phyloP scores from a whole-genome alignment of 345 rosid genomes.

The Boechera retrofracta region DNA sequence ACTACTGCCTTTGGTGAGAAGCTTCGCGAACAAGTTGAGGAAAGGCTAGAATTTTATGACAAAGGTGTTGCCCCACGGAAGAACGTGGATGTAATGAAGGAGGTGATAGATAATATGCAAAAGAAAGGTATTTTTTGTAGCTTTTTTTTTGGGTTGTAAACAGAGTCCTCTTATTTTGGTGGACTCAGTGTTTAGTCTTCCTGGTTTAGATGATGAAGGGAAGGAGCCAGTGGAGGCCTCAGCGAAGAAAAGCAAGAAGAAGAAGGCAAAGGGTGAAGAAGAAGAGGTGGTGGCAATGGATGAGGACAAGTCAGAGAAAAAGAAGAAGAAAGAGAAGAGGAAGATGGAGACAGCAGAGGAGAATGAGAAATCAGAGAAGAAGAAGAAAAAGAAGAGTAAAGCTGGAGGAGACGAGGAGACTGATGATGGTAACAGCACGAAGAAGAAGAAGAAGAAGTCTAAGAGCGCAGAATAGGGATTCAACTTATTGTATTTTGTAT shows the following conservation, averaged over 20 bases:
- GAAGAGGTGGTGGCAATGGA: conserved; percentile 19
- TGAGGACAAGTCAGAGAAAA: conserved; percentile 42
- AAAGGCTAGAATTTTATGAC: conserved; percentile 91
- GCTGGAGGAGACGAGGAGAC: conserved; percentile 37
- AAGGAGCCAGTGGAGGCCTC: conserved; percentile 34
- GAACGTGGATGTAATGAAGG: conserved; percentile 95
- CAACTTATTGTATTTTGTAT: conserved; percentile 9
- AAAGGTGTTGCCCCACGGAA: conserved; percentile 97
- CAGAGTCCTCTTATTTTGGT: neutral
- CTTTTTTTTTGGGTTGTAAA: neutral
- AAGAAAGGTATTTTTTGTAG: conserved; percentile 56
- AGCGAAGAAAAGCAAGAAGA: conserved; percentile 47
- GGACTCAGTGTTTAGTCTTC: neutral
- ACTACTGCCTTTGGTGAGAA: conserved; percentile 83
- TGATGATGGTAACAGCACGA: conserved; percentile 36
- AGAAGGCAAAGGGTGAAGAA: conserved; percentile 38
- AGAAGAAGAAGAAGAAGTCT: conserved; percentile 47
- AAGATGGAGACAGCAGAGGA: conserved; percentile 39
- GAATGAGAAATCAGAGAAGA: conserved; percentile 41
- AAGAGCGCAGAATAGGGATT: conserved; percentile 41
- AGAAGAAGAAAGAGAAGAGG: conserved; percentile 44
- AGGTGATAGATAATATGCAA: conserved; percentile 63
- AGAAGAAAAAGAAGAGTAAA: conserved; percentile 47
- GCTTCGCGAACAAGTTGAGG: conserved; percentile 96
- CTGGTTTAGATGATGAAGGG: conserved; percentile 30